A percentile compares a stretch with the other conserved stretches of the same genome.
Conservation (phyloP, 345 rosid species). For the Citrus maxima region DNA sequence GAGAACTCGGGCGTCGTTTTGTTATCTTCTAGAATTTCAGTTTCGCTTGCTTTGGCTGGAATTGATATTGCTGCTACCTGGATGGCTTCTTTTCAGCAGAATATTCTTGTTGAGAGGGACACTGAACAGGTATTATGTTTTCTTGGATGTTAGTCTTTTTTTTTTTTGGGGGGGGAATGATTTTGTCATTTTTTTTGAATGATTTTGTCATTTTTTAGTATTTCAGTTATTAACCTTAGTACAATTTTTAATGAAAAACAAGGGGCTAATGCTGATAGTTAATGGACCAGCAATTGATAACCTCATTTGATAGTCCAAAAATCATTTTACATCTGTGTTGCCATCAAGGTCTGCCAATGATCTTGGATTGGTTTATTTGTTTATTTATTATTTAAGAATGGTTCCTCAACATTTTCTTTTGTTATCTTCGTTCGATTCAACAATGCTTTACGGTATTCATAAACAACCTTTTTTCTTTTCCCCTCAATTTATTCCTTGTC, state of each 20-base stretch:
- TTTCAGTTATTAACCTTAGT: neutral
- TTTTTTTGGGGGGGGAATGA: neutral
- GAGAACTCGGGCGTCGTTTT: slow-evolving; percentile 33
- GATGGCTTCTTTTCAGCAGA: slow-evolving; percentile 43
- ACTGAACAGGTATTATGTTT: slow-evolving; percentile 38
- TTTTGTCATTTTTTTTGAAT: neutral
- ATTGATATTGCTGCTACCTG: slow-evolving; percentile 21
- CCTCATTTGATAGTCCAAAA: neutral
- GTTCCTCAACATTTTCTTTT: neutral
- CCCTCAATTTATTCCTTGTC: neutral
- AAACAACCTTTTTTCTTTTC: neutral
- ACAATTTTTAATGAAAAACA: neutral
- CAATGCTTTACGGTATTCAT: neutral
- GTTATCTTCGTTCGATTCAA: neutral
- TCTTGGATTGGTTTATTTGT: neutral
- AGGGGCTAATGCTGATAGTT: neutral
- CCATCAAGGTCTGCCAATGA: neutral
- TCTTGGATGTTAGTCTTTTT: neutral
- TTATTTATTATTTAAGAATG: neutral
- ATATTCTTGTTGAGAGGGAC: slow-evolving; percentile 35
- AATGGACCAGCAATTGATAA: neutral
- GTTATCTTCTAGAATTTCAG: slow-evolving; percentile 25
- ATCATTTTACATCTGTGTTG: neutral
- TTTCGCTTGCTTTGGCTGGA: slow-evolving; percentile 6
- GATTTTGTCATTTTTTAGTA: neutral